Conservation (phyloP, 1,284 basidiomycete species). For the Trametes versicolor region DNA sequence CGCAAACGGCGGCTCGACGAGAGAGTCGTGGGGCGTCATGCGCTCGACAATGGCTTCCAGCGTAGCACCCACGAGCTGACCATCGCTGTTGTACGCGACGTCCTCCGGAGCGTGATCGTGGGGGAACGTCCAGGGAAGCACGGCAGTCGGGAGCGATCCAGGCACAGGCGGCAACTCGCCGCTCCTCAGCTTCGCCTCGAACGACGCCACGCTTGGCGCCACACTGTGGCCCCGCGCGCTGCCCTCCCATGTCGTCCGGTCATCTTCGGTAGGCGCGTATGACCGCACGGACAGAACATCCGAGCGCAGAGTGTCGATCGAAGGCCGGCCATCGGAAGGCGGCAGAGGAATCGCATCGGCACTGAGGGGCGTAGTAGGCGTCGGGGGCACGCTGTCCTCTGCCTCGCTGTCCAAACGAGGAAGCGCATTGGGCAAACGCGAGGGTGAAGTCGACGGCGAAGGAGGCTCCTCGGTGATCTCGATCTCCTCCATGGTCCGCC, state of each 20-base stretch:
- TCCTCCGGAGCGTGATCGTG: conserved; percentile 84
- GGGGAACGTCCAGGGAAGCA: conserved; percentile 64
- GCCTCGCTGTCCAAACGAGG: conserved; percentile 4
- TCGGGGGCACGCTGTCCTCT: conserved; percentile 17
- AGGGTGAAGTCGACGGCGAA: conserved; percentile 8
- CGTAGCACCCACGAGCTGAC: conserved; percentile 91
- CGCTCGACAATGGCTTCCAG: conserved; percentile 91
- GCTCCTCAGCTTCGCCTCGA: conserved; percentile 66
- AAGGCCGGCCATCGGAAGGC: conserved; percentile 32
- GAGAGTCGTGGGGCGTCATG: conserved; percentile 94
- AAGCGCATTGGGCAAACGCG: conserved; percentile 2
- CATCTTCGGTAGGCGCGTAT: conserved; percentile 58
- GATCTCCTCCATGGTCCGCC: conserved; percentile 20
- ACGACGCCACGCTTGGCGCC: conserved; percentile 33
- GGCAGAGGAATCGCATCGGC: conserved; percentile 42
- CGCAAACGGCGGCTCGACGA: conserved; percentile 86
- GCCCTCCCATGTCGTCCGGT: conserved; percentile 66
- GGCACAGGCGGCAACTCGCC: conserved; percentile 63
- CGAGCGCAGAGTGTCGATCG: conserved; percentile 45
- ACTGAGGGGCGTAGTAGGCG: conserved; percentile 14
- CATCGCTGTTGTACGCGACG: conserved; percentile 91
- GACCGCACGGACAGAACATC: conserved; percentile 61
- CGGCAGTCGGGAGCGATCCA: conserved; percentile 46
- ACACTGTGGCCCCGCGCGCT: conserved; percentile 44
- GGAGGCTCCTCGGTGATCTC: conserved; percentile 24